Base-by-base conservation (phyloP, 2,329 filamentous ascomycete genomes). In the Diaporthe vexans region DNA sequence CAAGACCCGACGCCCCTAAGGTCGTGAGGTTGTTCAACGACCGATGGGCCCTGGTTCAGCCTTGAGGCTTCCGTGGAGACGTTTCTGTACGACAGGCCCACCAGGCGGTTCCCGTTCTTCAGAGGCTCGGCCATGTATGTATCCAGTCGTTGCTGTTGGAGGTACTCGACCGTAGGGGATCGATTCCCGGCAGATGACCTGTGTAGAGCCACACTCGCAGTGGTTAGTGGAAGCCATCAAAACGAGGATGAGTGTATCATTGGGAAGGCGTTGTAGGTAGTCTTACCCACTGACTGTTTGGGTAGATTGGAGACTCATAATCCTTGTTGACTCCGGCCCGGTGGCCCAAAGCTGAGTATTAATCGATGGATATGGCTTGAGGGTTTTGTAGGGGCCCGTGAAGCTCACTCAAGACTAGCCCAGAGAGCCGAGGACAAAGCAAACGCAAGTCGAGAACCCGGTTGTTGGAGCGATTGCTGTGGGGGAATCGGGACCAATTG, bases 61-160 rank as follows among this genome's bases (percentile, higher is more conserved):
- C 51, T 57, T 19, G 67, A 46, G 24, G 67, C 51, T 48, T 58
- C 52, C 1, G 54, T 59, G 15, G 13, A 4, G 17, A 51, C 4
- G 51, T n/a, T 26, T 9, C 4, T 13, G n/a, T 59, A 37, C 6
- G 68, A 33, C 9, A 71, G 43, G 4, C 35, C 13, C 3, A 59
- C 68, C 29, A 71, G 43, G 37, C 54, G 54, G 15, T 71, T 71
- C 1, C 68, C 56, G 15, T n/a, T 37, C 13, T 9, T 10, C 68
- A 43, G 58, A 29, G 68, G 68, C 43, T 71, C 68, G n/a, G 21
- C 13, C 24, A 59, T 9, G 6, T 21, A 71, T 7, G 54, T 4
- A 26, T 29, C 40, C 43, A 71, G 56, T 13, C 68, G 68, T 37
- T 52, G 68, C 46, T 71, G 54, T 33, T 59, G 68, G 40, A 71